Base-by-base conservation (phyloP, 768 basidiomycete species). In the Candolleomyces eurysporus region DNA sequence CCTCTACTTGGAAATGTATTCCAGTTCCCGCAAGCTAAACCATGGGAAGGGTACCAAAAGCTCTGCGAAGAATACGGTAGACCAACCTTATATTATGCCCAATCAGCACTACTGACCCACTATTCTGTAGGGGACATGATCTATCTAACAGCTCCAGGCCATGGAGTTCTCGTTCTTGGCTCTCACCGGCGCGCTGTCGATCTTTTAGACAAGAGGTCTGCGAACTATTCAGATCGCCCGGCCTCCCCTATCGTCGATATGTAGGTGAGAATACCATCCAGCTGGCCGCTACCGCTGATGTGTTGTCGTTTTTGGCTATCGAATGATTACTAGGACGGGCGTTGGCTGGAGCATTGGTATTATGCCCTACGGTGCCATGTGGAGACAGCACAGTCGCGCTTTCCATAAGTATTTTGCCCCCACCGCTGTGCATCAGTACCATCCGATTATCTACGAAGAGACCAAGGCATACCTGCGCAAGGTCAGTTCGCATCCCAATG, bases 1-100 rank as follows among this genome's bases (percentile, higher is more conserved):
- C 79, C 80, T 2, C 56, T 82, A 13, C 39, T 82, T 22, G 81
- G 81, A 1, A 82, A 82, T 62, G 63, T 79, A 17, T 67, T 77
- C 1, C 76, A 80, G 45, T 73, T 81, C 72, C 80, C 80, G 8
- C 68, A 70, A 11, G 49, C 62, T 19, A 71, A 71, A 19, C 69
- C 72, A 13, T 81, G 78, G 78, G 57, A 78, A 63, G 67, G 71
- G 13, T 78, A 75, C 54, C 21, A 69, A 1, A 63, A 73, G 42
- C 80, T 79, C 78, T 71, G 69, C 32, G 65, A 71, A 52, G 67
- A 75, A 69, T 79, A 74, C 53, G 76, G 79, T 69, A 60, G 59
- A 53, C n/a, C 26, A 6, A 16, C 4, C 17, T 9, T 10, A 6
- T 3, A 5, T 36, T 22, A 39, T 8, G 10, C n/a, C n/a, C 2